Base-by-base conservation (phyloP, 1,284 basidiomycete species). In the Boletus sp. region DNA sequence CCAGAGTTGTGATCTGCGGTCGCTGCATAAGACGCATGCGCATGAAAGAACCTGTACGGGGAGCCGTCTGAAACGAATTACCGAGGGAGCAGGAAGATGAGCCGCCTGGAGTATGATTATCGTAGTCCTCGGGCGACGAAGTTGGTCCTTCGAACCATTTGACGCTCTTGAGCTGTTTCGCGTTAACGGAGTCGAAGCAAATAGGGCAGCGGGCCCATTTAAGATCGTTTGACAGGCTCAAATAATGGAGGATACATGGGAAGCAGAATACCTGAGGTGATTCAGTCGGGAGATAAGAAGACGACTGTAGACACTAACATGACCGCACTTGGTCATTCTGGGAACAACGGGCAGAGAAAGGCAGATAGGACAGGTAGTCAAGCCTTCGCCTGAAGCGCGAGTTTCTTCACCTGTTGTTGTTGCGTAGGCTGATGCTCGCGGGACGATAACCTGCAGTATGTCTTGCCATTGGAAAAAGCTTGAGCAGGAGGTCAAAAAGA, bases 391-490 rank as follows among this genome's bases (percentile, higher is more conserved):
- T 51, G 69, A 66, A 9, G 60, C 58, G 30, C 54, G 36, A 38
- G 65, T 58, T 32, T 72, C 71, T 26, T 71, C 69, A 41, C 71
- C 69, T 44, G 75, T 69, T 55, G 78, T 75, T 60, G 75, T 77
- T 53, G 77, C 75, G 53, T 80, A 70, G 50, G 78, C 78, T 52
- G 84, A 84, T 52, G 78, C 74, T 44, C 88, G 90, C 27, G 93
- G 90, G 53, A 99, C 84, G 59, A 99, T 83, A 52, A 99, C 84
- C 68, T 98, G 95, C 8, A 96, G 75, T 56, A 99, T 91, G 69
- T 98, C 91, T n/a, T 88, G 81, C 92, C 92, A 96, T 72, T 94
- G 88, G 67, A 96, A 89, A 70, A 85, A 91, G 59, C 91, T 94
- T 58, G 48, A 22, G 17, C 7, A 35, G n/a, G 3, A 34, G 56